These are phyloP conservation scores for Botrytis paeoniae DNA, from an alignment of 2,329 filamentous ascomycete genomes.

Conservation along the genomic window DNA sequence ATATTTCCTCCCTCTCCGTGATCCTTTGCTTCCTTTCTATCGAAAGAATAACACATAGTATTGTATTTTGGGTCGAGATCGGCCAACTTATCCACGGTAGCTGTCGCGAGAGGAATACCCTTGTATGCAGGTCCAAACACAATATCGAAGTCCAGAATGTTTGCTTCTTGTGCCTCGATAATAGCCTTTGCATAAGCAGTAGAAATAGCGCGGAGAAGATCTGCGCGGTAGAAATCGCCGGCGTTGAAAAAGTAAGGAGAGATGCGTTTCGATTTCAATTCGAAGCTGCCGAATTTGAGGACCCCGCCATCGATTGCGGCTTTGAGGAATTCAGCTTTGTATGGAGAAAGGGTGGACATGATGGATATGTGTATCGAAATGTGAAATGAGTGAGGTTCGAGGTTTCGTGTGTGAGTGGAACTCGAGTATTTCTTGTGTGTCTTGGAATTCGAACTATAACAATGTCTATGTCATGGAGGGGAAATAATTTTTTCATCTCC, in stretches of 20 bases:
- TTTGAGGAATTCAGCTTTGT: conserved; percentile 71
- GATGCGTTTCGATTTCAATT: conserved; percentile 84
- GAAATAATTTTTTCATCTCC: conserved; percentile 9
- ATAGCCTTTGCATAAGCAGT: conserved; percentile 75
- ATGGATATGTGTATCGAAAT: neutral
- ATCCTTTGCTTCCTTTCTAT: conserved; percentile 94
- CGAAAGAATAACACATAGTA: conserved; percentile 79
- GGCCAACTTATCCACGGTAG: conserved; percentile 72
- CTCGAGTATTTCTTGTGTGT: neutral
- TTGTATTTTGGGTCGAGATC: conserved; percentile 67
- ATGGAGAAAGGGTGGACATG: conserved; percentile 48
- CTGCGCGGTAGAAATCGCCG: conserved; percentile 80
- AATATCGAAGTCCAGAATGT: conserved; percentile 66
- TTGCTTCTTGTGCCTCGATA: conserved; percentile 42
- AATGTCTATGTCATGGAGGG: conserved; percentile 10
- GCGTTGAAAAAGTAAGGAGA: conserved; percentile 99
- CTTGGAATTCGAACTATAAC: neutral
- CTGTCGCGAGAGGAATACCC: conserved; percentile 84
- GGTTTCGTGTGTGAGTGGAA: neutral
- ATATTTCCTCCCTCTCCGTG: conserved; percentile 94
- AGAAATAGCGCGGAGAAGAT: conserved; percentile 73
- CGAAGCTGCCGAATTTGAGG: conserved; percentile 79
- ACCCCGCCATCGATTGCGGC: conserved; percentile 66
- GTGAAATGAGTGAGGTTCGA: neutral
- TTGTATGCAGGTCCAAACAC: conserved; percentile 96